These are phyloP conservation scores for Phytophthora cryptogea DNA, from an alignment of 352 stramenopile species.

Conservation along the genomic window DNA sequence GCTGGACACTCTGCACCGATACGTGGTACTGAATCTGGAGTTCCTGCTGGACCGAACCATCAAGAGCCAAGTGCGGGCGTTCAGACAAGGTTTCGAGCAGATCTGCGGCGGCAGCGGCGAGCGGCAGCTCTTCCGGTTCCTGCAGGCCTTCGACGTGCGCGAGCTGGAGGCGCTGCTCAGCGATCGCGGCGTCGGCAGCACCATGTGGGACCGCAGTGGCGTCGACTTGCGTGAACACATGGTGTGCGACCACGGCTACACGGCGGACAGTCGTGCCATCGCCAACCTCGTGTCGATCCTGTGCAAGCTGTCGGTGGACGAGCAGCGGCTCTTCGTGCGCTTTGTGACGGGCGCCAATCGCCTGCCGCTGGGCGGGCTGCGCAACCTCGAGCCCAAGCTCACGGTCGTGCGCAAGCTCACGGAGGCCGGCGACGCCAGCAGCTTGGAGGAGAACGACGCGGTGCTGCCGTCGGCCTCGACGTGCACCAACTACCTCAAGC, in stretches of 20 bases:
- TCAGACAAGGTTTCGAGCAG: constrained; percentile 70
- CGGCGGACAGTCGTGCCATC: constrained; percentile 63
- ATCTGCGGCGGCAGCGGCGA: constrained; percentile 48
- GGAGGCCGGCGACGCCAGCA: constrained; percentile 17
- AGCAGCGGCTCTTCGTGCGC: constrained; percentile 86
- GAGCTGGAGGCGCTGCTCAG: constrained; percentile 76
- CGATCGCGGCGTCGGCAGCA: constrained; percentile 44
- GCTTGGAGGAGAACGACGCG: constrained; percentile 41
- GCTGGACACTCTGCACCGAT: constrained; percentile 50
- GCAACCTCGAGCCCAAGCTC: constrained; percentile 81
- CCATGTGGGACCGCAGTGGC: constrained; percentile 75
- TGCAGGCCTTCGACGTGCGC: constrained; percentile 61
- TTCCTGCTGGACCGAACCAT: constrained; percentile 76
- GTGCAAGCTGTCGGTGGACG: constrained; percentile 60
- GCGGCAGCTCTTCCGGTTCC: constrained; percentile 34
- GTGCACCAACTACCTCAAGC: constrained; percentile 92
- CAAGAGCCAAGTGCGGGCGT: constrained; percentile 58
- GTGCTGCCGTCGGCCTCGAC: constrained; percentile 87
- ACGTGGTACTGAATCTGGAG: constrained; percentile 54
- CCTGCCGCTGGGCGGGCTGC: constrained; percentile 82
- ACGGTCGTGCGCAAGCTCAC: constrained; percentile 89
- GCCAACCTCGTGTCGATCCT: constrained; percentile 77
- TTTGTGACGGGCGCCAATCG: constrained; percentile 91
- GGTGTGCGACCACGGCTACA: constrained; percentile 89
- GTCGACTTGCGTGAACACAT: constrained; percentile 75